Evolutionary conservation across 202 grass and related monocot species (phyloP).

Genomic region (Bolboschoenoplectus hybrid): DNA sequence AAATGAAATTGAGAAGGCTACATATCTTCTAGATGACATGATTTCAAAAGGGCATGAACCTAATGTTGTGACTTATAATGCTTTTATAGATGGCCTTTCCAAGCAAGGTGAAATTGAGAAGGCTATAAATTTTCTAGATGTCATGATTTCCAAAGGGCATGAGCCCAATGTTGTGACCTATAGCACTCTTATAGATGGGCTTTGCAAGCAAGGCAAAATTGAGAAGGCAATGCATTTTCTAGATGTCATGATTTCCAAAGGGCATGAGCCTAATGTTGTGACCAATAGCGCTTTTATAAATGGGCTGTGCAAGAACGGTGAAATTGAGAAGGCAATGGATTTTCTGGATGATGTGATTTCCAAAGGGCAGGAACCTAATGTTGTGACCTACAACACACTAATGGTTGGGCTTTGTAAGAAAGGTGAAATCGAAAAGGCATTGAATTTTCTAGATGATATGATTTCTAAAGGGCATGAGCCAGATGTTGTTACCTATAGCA

Average conservation of each 20-base stretch:
- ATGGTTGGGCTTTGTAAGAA: not conserved
- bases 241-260: not conserved
- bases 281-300: not conserved
- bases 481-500: not conserved
- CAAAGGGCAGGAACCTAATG: not conserved
- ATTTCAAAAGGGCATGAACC: not conserved
- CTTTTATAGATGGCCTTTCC: not conserved
- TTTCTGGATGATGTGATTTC: not conserved
- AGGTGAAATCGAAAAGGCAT: constrained; percentile 17
- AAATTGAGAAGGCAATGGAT: constrained; percentile 3
- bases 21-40: not conserved
- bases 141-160: constrained; percentile 1
- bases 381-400: constrained; percentile 11
- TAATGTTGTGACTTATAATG: not conserved
- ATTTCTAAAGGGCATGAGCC: not conserved
- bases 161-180: not conserved
- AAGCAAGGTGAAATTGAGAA: not conserved
- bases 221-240: not conserved
- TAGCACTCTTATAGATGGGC: not conserved
- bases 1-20: not conserved
- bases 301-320: not conserved
- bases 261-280: not conserved
- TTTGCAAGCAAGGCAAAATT: not conserved
- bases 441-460: not conserved
- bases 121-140: not conserved